These are phyloP conservation scores for Fusarium pininemorale DNA, from an alignment of 2,329 filamentous ascomycete genomes.

Conservation along the genomic window DNA sequence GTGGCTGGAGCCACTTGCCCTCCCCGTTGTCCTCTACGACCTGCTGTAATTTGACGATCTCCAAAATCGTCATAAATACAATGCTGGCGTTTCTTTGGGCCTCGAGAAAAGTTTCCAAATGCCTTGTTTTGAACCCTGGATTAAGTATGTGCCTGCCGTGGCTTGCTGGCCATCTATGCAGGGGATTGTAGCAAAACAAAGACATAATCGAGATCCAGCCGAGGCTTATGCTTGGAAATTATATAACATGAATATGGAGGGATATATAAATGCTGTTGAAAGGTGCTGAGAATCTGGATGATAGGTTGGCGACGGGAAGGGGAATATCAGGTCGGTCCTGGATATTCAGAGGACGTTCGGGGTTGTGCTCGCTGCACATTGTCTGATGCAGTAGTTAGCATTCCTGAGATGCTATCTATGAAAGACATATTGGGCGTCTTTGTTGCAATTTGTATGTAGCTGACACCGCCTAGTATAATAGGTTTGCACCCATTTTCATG, in stretches of 20 bases:
- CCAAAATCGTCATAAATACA: too few relatives aligned
- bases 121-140: neutral
- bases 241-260: neutral
- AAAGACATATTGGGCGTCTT: neutral
- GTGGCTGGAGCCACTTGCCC: too few relatives aligned
- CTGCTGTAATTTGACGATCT: too few relatives aligned
- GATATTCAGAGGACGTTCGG: neutral
- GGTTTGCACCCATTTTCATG: neutral
- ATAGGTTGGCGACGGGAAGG: neutral
- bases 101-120: too few relatives aligned
- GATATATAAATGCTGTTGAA: neutral
- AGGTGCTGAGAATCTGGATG: neutral
- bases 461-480: neutral
- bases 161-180: slow-evolving; percentile 46
- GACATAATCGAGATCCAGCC: neutral
- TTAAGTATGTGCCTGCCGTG: slow-evolving; percentile 60
- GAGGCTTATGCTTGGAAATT: fast-evolving
- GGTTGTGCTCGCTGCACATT: neutral
- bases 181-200: neutral
- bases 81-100: too few relatives aligned
- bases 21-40: too few relatives aligned
- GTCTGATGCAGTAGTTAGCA: too few relatives aligned
- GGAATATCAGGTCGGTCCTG: fast-evolving
- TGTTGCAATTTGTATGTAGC: neutral
- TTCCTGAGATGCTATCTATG: fast-evolving